Percentiles rank a stretch among this genome's conserved stretches.
These are phyloP conservation scores for Phoma sp. DNA, from an alignment of 2,329 filamentous ascomycete genomes.

Conservation along the genomic window DNA sequence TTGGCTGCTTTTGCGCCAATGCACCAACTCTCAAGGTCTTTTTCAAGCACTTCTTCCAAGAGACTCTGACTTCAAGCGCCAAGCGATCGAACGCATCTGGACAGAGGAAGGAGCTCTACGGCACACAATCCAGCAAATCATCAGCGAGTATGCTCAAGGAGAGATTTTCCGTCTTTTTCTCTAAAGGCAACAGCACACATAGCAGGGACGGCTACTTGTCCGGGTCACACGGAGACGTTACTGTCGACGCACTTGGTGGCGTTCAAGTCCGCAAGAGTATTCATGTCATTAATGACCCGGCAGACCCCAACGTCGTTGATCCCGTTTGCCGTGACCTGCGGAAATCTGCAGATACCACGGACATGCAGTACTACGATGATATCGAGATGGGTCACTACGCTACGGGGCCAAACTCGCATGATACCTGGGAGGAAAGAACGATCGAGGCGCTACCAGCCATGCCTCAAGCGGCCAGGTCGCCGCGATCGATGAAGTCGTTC, in stretches of 20 bases:
- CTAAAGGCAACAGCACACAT: conserved; percentile 5
- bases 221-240: conserved; percentile 28
- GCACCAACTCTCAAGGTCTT: conserved; percentile 44
- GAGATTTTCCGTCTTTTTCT: conserved; percentile 19
- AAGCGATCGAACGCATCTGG: conserved; percentile 4
- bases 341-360: conserved; percentile 21
- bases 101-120: neutral
- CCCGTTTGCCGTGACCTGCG: conserved; percentile 1
- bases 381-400: conserved; percentile 34
- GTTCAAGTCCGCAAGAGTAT: conserved; percentile 28
- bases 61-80: conserved; percentile 24
- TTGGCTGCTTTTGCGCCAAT: conserved; percentile 43
- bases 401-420: conserved; percentile 18
- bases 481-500: conserved; percentile 8
- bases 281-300: conserved; percentile 20
- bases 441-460: conserved; percentile 29
- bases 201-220: conserved; percentile 32
- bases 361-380: conserved; percentile 30
- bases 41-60: conserved; percentile 40
- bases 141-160: conserved; percentile 13
- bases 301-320: neutral
- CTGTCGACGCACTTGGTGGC: conserved; percentile 33
- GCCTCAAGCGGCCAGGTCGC: conserved; percentile 18
- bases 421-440: conserved; percentile 12
- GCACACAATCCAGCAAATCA: conserved; percentile 14